Evolutionary conservation across 2,329 filamentous ascomycete species (phyloP), one percentile per base, ranked within the genome.

Genomic region (Pseudogymnoascus sp.): DNA sequence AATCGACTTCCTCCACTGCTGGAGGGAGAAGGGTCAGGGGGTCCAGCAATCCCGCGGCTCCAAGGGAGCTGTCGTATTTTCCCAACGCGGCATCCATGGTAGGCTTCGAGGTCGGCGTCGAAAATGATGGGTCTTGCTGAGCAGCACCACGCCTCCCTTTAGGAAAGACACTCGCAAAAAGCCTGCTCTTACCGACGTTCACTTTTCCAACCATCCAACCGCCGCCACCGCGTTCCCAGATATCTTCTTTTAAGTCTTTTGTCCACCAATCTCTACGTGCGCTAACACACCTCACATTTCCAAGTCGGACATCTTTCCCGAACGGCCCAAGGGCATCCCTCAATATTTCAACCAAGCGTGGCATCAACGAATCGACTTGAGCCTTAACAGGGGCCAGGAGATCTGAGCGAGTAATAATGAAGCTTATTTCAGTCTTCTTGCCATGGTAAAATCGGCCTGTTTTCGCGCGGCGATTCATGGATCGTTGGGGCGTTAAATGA

Each of bases 171-270:
- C 86, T 84, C 69, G 94, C 87, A 65, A 97, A 96, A 1, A 99
- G 82, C 71, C 89, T 88, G 69, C 93, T 97, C 76, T 99, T 99
- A 23, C 94, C 95, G 2, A 97, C 95, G 72, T 99, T 99, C 66
- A 92, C 91, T 75, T 96, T 97, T n/a, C 94, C 94, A 2, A 99
- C 89, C 80, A 99, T 87, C 93, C 94, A 99, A 14, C 90, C 88
- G 14, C 87, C 94, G 4, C 93, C 93, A 3, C 91, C 92, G 59
- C 90, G 84, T 47, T 86, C 77, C 82, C 86, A 92, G 56, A 99
- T 92, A 59, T 92, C 88, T 68, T 96, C 87, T 74, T 91, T 96
- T 63, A 99, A 77, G 60, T 89, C 80, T 67, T 84, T 89, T 0
- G 92, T 96, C 91, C 93, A 97, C 94, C 95, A 99, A 8, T 84